Conservation (phyloP, 768 basidiomycete species). For the Neoboletus brunneissimus region DNA sequence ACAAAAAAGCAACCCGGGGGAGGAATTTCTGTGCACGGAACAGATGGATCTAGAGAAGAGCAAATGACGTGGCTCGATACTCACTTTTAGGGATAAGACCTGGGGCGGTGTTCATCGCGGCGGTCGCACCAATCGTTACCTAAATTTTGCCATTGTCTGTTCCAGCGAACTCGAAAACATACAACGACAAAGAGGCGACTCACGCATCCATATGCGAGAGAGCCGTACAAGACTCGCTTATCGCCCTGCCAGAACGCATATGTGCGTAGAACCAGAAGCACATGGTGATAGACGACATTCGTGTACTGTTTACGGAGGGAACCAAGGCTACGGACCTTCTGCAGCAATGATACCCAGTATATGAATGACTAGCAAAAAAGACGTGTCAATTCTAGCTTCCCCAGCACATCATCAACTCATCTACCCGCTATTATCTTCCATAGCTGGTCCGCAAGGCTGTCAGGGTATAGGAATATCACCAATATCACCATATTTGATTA, state of each 20-base stretch:
- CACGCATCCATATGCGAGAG: conserved; percentile 9
- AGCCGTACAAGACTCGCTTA: conserved; percentile 10
- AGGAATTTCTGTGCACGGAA: neutral
- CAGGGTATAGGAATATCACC: no score
- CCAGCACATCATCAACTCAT: neutral
- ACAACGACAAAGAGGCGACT: neutral
- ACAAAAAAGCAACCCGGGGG: neutral
- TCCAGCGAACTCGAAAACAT: neutral
- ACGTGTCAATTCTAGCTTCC: neutral
- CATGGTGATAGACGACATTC: neutral
- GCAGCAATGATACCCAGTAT: conserved; percentile 6
- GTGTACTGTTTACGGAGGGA: neutral
- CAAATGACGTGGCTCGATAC: neutral
- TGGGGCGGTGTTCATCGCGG: conserved; percentile 1
- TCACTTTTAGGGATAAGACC: conserved; percentile 5
- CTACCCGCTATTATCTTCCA: conserved; percentile 10
- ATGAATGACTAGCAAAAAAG: conserved; percentile 7
- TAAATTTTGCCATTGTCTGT: neutral
- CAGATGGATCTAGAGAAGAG: neutral
- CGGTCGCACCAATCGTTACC: conserved; percentile 6
- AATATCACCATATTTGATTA: neutral
- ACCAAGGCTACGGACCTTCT: neutral
- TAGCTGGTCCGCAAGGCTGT: conserved; percentile 1
- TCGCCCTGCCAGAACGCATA: conserved; percentile 19
- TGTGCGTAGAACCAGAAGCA: conserved; percentile 17